Evolutionary conservation across 768 basidiomycete genomes (phyloP).

Genomic region (Xerocomus spinulosus): DNA sequence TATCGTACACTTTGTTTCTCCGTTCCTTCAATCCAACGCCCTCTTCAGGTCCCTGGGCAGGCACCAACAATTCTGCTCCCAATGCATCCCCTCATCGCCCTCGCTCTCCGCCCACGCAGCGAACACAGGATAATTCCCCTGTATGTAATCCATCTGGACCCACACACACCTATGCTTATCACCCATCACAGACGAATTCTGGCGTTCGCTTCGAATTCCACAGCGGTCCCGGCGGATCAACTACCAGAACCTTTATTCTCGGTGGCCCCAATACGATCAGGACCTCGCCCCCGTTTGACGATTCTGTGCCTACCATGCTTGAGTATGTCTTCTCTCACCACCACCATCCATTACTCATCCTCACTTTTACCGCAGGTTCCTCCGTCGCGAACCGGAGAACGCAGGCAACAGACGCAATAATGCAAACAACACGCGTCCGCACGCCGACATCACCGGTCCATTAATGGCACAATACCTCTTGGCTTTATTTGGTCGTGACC

Average conservation of each 20-base stretch:
- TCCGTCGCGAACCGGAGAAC: slow-evolving; percentile 26
- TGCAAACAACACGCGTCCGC: slow-evolving; percentile 17
- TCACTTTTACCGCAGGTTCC: slow-evolving; percentile 28
- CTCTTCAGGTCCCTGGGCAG: slow-evolving; percentile 6
- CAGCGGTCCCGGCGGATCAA: slow-evolving; percentile 25
- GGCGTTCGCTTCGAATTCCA: slow-evolving; percentile 37
- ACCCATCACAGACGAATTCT: slow-evolving; percentile 9
- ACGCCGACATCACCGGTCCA: slow-evolving; percentile 49
- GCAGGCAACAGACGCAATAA: not conserved
- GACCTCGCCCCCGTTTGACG: slow-evolving; percentile 23
- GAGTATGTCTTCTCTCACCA: slow-evolving; percentile 39
- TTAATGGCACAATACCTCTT: slow-evolving; percentile 73
- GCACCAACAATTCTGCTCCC: not conserved
- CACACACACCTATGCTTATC: not conserved
- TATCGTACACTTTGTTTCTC: slow-evolving; percentile 7
- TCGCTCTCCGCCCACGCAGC: slow-evolving; percentile 15
- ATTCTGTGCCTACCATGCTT: slow-evolving; percentile 40
- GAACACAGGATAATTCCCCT: slow-evolving; percentile 10
- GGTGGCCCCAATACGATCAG: slow-evolving; percentile 32
- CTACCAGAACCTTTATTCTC: slow-evolving; percentile 34
- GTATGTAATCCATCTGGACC: slow-evolving; percentile 6
- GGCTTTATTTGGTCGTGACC: slow-evolving; percentile 45
- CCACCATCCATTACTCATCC: too few species aligned
- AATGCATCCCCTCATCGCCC: slow-evolving; percentile 6
- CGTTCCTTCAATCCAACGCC: not conserved